Base-by-base conservation (phyloP, 495 filamentous ascomycete genomes). In the Venustampulla echinocandica region DNA sequence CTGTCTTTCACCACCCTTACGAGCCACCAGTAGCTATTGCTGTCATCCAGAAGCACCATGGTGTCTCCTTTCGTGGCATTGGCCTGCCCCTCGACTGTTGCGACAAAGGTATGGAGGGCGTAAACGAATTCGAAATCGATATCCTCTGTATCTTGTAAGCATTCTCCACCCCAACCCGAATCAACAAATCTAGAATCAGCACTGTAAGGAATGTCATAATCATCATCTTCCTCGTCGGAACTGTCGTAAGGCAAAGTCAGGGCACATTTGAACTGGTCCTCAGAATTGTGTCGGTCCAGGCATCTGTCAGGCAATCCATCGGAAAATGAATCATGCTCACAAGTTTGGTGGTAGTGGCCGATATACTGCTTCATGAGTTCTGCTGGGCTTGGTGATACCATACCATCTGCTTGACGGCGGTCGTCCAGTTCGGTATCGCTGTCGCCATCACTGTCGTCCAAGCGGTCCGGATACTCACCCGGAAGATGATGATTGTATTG, bases 121-220 rank as follows among this genome's bases (percentile, higher is more conserved):
- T 99, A 99, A 46, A 99, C 92, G 66, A 97, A 95, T 56, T 97
- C 90, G 65, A 99, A 97, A 74, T 99, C 90, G 66, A 99, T 99
- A 64, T 97, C 92, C 77, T 99, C 92, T 87, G 64, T 54, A 61
- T 76, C 70, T 69, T 71, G 79, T 88, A 81, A 90, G 85, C 74
- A 84, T 69, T 86, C 82, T 66, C 75, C 76, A 54, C 76, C 78
- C 81, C 79, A 82, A 38, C 79, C 80, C 46, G 73, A 77, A 60
- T 81, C 81, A 65, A 81, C 61, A 57, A 77, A 80, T 63, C 73
- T 72, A 42, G 66, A 51, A 61, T 81, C 69, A 60, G 61, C 42
- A 62, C 60, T 32, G 64, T 69, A 58, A 49, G 65, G 60, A 64
- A 69, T 67, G 67, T 74, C 69, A 72, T 76, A 71, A 57, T 71